Evolutionary conservation across 2,329 filamentous ascomycete species (phyloP).

Genomic region (Reticulascus tulasneorum): DNA sequence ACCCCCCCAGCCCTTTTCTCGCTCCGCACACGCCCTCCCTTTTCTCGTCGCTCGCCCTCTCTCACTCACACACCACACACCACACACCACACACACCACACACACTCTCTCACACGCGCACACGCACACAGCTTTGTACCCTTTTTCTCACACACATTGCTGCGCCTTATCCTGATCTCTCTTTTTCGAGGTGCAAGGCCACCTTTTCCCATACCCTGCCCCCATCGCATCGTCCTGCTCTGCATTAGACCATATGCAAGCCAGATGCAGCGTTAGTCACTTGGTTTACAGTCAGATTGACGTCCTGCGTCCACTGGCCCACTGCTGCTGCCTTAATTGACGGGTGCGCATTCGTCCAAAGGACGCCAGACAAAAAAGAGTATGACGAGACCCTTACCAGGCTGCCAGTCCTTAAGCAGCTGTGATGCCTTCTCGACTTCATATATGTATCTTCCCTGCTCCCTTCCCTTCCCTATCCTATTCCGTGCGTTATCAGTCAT

Average conservation of each 20-base stretch:
- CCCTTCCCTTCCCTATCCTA: constrained; percentile 8
- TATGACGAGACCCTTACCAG: constrained; percentile 25
- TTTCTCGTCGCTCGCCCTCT: constrained; percentile 5
- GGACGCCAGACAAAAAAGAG: too few relatives aligned
- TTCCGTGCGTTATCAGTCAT: constrained; percentile 11
- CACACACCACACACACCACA: too few relatives aligned
- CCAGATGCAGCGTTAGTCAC: constrained; percentile 19
- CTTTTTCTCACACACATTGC: constrained; percentile 11
- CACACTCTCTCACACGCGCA: too few relatives aligned
- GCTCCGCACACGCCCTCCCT: constrained; percentile 14
- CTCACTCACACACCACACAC: too few relatives aligned
- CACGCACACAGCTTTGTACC: too few relatives aligned
- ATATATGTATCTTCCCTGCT: constrained; percentile 18
- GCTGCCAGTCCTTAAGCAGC: constrained; percentile 49
- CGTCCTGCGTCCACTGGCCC: constrained; percentile 11
- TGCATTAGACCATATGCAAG: constrained; percentile 17
- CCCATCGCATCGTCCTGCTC: constrained; percentile 14
- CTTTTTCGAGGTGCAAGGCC: constrained; percentile 17
- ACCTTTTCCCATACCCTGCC: constrained; percentile 18
- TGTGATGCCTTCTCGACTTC: constrained; percentile 41
- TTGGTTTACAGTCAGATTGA: constrained; percentile 15
- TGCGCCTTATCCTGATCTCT: constrained; percentile 11
- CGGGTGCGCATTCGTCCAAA: too few relatives aligned
- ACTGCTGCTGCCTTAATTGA: constrained; percentile 17
- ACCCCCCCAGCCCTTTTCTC: constrained; percentile 20